Evolutionary conservation across 371 early-diverging fungal genomes (phyloP), one percentile per base, ranked within the genome.

Genomic region (Globomyces sp.): DNA sequence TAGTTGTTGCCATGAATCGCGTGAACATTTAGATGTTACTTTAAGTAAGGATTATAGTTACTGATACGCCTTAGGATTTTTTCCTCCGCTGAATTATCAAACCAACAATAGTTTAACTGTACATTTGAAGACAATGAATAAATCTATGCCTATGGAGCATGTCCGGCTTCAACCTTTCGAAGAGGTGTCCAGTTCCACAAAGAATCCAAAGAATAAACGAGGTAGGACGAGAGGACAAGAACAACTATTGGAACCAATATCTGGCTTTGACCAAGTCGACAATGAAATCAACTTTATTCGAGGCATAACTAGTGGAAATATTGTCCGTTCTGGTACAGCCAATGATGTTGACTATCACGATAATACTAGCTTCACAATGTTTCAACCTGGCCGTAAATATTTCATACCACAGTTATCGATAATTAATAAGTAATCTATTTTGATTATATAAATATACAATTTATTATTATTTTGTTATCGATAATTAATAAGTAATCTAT

Each of bases 1-100:
- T 45, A 74, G 75, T 64, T 57, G 60, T 1, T 81, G 81, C 61
- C 81, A 81, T 62, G 69, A 65, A 4, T 81, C 81, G 1, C 50
- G 81, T 9, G 79, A 81, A 46, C 64, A 70, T 4, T 52, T 78
- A 40, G 74, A 80, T 53, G 66, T 70, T 67, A 60, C 60, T 5
- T 13, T 74, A 34, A n/a, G 75, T 71, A 66, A 64, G 24, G 24
- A 0, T 24, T 24, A 24, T 24, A 24, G 24, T 70, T 65, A 2
- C 42, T 24, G 24, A 9, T 49, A 45, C 4, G 45, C 8, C 9
- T 9, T 49, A 61, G 61, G 61, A 4, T 24, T 13, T 40, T 36
- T 57, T 13, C 57, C 57, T 40, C 8, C 13, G 34, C 52, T 11
- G 52, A 3, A 13, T 34, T 4, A 13, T 36, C 57, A 24, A 36